Evolutionary conservation across 169 alveolate genomes (phyloP).

Genomic region (Plasmodium ovale): DNA sequence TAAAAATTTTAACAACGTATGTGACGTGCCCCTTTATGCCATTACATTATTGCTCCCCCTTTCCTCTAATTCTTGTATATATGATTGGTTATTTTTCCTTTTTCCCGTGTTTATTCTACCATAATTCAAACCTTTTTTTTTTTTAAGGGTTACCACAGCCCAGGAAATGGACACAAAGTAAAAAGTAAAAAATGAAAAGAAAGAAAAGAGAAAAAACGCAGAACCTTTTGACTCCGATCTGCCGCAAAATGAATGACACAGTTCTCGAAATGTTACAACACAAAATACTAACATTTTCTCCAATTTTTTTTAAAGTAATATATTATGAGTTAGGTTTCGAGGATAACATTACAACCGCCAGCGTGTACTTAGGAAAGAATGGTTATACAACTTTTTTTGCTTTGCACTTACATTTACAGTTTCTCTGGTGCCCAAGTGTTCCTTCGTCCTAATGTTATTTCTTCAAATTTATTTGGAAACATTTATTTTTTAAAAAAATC

Average conservation of each 20-base stretch:
- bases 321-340: conserved; percentile 66
- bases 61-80: neutral
- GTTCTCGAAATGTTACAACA: neutral
- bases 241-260: neutral
- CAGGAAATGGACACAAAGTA: conserved; percentile 76
- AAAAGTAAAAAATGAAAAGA: conserved; percentile 39
- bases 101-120: neutral
- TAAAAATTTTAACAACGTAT: neutral
- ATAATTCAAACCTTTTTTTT: conserved; percentile 19
- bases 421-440: no score
- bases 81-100: neutral
- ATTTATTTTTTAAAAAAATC: neutral
- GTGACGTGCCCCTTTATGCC: neutral
- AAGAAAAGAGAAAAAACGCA: neutral
- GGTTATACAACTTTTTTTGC: conserved; percentile 36
- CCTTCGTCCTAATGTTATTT: neutral
- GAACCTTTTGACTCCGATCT: neutral
- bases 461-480: neutral
- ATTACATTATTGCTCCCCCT: neutral
- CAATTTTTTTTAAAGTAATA: conserved; percentile 24
- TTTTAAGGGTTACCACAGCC: conserved; percentile 72
- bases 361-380: conserved; percentile 70
- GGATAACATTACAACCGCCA: conserved; percentile 24
- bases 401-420: neutral
- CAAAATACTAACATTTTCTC: neutral